These are phyloP conservation scores for Geotrichum restrictum DNA, from an alignment of 1,139 yeast genomes.

Conservation along the genomic window DNA sequence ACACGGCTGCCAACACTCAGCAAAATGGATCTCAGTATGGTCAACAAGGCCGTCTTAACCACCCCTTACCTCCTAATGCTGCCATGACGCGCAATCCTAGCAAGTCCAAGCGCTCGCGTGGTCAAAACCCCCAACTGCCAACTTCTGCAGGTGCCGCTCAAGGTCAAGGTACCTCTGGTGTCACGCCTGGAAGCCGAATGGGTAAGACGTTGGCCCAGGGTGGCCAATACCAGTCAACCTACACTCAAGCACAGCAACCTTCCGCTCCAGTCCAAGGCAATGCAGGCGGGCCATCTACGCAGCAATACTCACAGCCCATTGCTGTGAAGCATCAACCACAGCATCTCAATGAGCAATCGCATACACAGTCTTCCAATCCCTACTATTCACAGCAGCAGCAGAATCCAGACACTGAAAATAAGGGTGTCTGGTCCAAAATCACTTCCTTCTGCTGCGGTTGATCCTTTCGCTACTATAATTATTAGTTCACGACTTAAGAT, in stretches of 20 bases:
- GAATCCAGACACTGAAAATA: constrained; percentile 28
- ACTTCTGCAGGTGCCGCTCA: constrained; percentile 8
- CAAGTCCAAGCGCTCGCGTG: constrained; percentile 33
- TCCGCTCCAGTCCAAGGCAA: constrained; percentile 24
- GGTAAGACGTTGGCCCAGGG: constrained; percentile 19
- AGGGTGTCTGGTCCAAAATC: constrained; percentile 36
- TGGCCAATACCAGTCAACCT: constrained; percentile 18
- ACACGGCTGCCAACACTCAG: not conserved
- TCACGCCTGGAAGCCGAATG: constrained; percentile 18
- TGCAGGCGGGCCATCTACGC: constrained; percentile 19
- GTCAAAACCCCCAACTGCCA: constrained; percentile 18
- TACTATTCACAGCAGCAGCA: constrained; percentile 22
- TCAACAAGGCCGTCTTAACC: constrained; percentile 25
- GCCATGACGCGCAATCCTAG: constrained; percentile 35
- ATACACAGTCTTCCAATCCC: constrained; percentile 22
- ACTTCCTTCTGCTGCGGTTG: constrained; percentile 19
- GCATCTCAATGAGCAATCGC: constrained; percentile 20
- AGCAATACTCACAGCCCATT: constrained; percentile 2
- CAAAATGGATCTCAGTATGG: constrained; percentile 4
- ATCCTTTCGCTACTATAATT: not conserved
- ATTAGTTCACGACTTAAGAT: too few species aligned
- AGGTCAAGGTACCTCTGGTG: not conserved
- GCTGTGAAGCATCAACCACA: constrained; percentile 14
- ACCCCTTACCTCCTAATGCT: constrained; percentile 34
- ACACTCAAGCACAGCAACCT: constrained; percentile 26